phyloP scores from a whole-genome alignment of 257 asterid genomes.

The Anisodus tanguticus region DNA sequence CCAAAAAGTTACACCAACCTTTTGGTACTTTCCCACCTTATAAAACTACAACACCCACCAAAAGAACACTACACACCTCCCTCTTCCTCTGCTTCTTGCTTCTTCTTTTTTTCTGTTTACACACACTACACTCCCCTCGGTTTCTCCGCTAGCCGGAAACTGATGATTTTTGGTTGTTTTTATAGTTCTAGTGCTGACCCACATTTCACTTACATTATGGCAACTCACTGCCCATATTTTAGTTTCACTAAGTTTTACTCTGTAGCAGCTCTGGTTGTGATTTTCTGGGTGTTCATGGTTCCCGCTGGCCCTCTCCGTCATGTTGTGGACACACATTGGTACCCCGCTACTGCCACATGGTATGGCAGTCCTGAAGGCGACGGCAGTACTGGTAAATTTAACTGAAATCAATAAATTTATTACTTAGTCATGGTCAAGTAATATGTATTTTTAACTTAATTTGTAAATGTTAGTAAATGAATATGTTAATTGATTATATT shows the following conservation, averaged over 20 bases:
- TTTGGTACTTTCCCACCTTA: neutral
- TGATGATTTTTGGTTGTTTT: neutral
- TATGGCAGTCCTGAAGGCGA: conserved; percentile 98
- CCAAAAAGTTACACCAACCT: neutral
- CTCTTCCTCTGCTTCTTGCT: conserved; percentile 27
- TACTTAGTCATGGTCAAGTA: neutral
- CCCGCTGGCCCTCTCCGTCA: conserved; percentile 40
- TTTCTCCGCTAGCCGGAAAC: conserved; percentile 54
- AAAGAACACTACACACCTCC: conserved; percentile 27
- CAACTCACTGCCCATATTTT: conserved; percentile 4
- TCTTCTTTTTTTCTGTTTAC: neutral
- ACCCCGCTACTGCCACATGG: conserved; percentile 94
- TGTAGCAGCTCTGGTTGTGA: neutral
- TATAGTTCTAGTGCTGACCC: neutral
- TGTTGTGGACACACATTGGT: conserved; percentile 59
- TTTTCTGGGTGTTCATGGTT: conserved; percentile 29
- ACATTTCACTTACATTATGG: conserved; percentile 47
- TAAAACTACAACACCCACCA: neutral
- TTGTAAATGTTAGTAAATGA: neutral
- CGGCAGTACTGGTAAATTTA: conserved; percentile 74
- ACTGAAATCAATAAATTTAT: neutral
- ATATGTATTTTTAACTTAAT: neutral
- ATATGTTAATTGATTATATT: too few species aligned
- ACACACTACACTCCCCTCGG: conserved; percentile 36
- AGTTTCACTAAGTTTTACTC: conserved; percentile 26